A percentile compares a stretch with the other conserved stretches of the same genome.
phyloP scores from a whole-genome alignment of 352 stramenopile genomes.

The Stephanocyclus meneghinianus region DNA sequence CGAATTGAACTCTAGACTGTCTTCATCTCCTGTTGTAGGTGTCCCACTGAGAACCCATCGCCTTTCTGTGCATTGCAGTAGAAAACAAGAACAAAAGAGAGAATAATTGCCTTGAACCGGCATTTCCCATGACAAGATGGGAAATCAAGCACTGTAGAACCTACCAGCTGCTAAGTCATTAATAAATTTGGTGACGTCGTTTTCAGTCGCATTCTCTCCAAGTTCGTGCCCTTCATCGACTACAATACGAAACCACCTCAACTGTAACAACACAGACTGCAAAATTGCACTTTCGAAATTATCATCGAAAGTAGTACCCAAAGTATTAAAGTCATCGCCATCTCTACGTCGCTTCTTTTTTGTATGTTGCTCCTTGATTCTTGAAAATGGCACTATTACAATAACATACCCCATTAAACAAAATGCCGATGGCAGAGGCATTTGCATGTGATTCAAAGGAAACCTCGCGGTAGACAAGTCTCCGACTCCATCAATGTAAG shows the following conservation, averaged over 20 bases:
- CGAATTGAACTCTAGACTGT: constrained; percentile 73
- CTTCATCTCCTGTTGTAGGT: constrained; percentile 88
- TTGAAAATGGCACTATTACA: constrained; percentile 69
- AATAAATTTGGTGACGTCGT: constrained; percentile 85
- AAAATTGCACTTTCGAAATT: neutral
- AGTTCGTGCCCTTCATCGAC: constrained; percentile 94
- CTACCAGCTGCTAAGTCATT: constrained; percentile 85
- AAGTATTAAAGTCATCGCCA: constrained; percentile 8
- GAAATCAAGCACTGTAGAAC: constrained; percentile 88
- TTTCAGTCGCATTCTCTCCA: constrained; percentile 58
- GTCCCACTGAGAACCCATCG: constrained; percentile 93
- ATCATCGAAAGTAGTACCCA: neutral
- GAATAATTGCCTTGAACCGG: no score
- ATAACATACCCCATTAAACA: constrained; percentile 52
- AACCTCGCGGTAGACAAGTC: constrained; percentile 51
- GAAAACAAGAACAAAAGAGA: neutral
- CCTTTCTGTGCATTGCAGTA: constrained; percentile 73
- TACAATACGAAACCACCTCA: constrained; percentile 87
- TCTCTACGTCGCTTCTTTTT: constrained; percentile 21
- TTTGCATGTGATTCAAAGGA: constrained; percentile 46
- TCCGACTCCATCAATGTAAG: constrained; percentile 68
- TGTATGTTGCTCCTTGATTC: constrained; percentile 37
- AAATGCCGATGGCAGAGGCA: constrained; percentile 52
- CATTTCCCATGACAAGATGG: no score
- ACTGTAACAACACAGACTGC: constrained; percentile 63